Percentiles rank a stretch among this genome's conserved stretches.
These are phyloP conservation scores for Cinchona pubescens DNA, from an alignment of 257 asterid genomes.

Conservation along the genomic window DNA sequence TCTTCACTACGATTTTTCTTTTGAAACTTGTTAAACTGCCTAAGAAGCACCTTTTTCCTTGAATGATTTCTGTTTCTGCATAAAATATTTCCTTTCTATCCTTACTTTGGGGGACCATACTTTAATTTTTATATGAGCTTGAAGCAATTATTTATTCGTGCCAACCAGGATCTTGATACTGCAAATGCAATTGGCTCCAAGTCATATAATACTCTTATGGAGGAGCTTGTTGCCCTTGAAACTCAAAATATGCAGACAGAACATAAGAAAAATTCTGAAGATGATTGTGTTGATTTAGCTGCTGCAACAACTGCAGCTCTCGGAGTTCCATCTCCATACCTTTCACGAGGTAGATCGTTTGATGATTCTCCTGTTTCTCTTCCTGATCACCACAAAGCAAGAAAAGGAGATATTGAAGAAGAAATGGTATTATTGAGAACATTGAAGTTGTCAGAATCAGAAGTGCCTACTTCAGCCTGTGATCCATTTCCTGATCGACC, in stretches of 20 bases:
- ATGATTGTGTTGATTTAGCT: constrained; percentile 80
- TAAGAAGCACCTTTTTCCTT: background rate
- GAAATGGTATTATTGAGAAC: constrained; percentile 60
- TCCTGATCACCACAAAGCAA: constrained; percentile 25
- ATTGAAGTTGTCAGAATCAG: constrained; percentile 62
- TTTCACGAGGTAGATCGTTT: constrained; percentile 76
- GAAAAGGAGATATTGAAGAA: constrained; percentile 86
- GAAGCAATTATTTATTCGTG: constrained; percentile 11
- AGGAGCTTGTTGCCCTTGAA: constrained; percentile 86
- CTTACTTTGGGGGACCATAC: background rate
- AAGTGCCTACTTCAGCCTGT: constrained; percentile 23
- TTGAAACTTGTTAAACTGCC: background rate
- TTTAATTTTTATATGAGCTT: background rate
- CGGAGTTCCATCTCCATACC: constrained; percentile 93
- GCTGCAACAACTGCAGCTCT: constrained; percentile 97
- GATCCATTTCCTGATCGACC: constrained; percentile 27
- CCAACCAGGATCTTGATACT: constrained; percentile 68
- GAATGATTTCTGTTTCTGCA: too few relatives aligned
- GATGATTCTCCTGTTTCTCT: constrained; percentile 52
- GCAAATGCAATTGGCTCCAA: constrained; percentile 76
- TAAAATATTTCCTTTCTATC: background rate
- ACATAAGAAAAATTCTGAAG: constrained; percentile 42
- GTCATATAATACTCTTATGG: constrained; percentile 85
- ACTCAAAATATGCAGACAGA: constrained; percentile 46
- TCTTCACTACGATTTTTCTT: background rate